Conservation (phyloP, 2,329 filamentous ascomycete genomes). For the Penicillium freii region DNA sequence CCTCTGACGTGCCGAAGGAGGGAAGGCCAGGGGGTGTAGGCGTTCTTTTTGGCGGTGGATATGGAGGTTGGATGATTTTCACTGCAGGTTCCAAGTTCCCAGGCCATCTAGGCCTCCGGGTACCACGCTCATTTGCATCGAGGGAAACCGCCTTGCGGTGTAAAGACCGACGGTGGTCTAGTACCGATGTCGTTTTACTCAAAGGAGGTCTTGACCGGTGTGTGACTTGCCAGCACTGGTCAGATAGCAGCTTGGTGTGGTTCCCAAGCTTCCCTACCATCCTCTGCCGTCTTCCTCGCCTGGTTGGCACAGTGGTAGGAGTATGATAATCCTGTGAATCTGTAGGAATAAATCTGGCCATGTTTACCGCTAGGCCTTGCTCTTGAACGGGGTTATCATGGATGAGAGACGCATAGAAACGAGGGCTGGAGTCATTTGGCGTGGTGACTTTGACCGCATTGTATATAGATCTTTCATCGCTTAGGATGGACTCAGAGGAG, state of each 20-base stretch:
- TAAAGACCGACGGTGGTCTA: neutral
- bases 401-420: slow-evolving; percentile 5
- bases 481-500: slow-evolving; percentile 31
- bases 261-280: slow-evolving; percentile 17
- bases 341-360: slow-evolving; percentile 30
- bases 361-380: slow-evolving; percentile 26
- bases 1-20: slow-evolving; percentile 44
- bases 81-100: slow-evolving; percentile 27
- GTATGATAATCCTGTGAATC: slow-evolving; percentile 8
- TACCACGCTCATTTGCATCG: slow-evolving; percentile 17
- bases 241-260: slow-evolving; percentile 20
- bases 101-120: slow-evolving; percentile 21
- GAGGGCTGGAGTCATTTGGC: slow-evolving; percentile 21
- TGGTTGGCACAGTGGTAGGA: neutral
- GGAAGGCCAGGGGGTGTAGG: slow-evolving; percentile 47
- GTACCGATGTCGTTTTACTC: neutral
- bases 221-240: slow-evolving; percentile 6
- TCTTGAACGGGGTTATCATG: slow-evolving; percentile 20
- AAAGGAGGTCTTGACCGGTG: neutral
- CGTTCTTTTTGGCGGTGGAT: slow-evolving; percentile 38
- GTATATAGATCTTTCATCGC: slow-evolving; percentile 40
- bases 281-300: neutral
- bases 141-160: slow-evolving; percentile 29
- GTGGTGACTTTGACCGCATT: slow-evolving; percentile 37
- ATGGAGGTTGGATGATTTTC: slow-evolving; percentile 33